Base-by-base conservation (phyloP, 176 grass and related monocot genomes). In the Musa itinerans region DNA sequence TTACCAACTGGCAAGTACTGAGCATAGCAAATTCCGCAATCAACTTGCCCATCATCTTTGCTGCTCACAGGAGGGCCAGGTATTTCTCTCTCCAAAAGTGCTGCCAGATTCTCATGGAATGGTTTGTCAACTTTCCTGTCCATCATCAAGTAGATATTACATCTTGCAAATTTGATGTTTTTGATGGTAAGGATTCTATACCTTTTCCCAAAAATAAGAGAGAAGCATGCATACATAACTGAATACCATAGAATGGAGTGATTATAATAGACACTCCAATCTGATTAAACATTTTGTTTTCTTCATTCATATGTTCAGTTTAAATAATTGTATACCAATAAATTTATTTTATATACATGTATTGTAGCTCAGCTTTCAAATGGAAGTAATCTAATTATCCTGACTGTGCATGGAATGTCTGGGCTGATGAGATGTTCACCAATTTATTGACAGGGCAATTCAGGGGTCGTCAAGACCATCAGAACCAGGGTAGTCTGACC, bases 21-120 rank as follows among this genome's bases (percentile, higher is more conserved):
- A n/a, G 81, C 83, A 70, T 96, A 96, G 52, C 89, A 96, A 87
- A 96, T 96, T 74, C 92, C 92, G 56, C 89, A 96, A 50, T 96
- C 89, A 73, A 83, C 65, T 77, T 77, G 81, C 27, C 82, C 81
- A 21, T 89, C 89, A 11, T 86, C 80, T 34, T 82, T 70, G 23
- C 12, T 55, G 7, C 56, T 53, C 15, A 68, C 73, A 85, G 89
- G 80, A 64, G 86, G 87, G 76, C 29, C 20, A 48, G 81, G 87
- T 52, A 88, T 75, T 71, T 78, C 72, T 82, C 73, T 78, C 50
- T 92, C 83, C 73, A 96, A 83, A 72, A 92, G 49, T 0, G 56
- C 54, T 81, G 87, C 64, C 73, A 96, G 73, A 75, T 96, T 96
- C 67, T 92, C 85, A 53, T 83, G 78, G 58, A 92, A 92, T 72